phyloP scores from a whole-genome alignment of 331 rosid species.

The Quercus lobata region DNA sequence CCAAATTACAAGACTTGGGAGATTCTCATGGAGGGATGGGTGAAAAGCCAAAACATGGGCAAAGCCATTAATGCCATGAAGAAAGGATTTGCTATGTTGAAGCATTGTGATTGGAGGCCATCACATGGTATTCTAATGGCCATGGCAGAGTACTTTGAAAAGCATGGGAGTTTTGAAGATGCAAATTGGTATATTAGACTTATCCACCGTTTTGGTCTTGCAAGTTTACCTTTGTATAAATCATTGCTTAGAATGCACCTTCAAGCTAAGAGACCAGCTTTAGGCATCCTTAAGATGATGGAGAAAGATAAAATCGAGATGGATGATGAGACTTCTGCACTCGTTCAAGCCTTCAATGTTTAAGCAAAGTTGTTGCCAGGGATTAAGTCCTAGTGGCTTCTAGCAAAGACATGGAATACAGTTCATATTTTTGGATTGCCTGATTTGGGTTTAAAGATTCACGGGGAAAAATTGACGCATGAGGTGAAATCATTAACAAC shows the following conservation, averaged over 20 bases:
- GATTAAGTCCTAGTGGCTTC: constrained; percentile 1
- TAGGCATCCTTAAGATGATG: constrained; percentile 54
- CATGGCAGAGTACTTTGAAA: constrained; percentile 55
- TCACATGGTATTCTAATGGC: constrained; percentile 37
- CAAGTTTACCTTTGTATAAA: constrained; percentile 50
- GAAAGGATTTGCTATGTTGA: constrained; percentile 44
- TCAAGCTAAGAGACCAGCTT: constrained; percentile 39
- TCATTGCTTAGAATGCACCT: constrained; percentile 51
- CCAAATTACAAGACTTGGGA: constrained; percentile 95
- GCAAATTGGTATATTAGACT: constrained; percentile 37
- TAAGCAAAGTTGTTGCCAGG: background rate
- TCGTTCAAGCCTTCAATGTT: constrained; percentile 29
- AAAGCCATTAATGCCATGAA: constrained; percentile 55
- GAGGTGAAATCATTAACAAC: background rate
- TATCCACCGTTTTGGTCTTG: constrained; percentile 38
- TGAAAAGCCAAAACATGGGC: constrained; percentile 44
- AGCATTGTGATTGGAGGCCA: constrained; percentile 59
- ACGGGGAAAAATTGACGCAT: background rate
- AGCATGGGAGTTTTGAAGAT: constrained; percentile 38
- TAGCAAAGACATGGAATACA: background rate
- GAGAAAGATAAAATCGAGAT: constrained; percentile 38
- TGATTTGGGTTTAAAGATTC: background rate
- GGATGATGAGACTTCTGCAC: constrained; percentile 48
- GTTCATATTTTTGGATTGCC: background rate
- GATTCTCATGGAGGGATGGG: constrained; percentile 77